Percentiles rank a stretch among this genome's conserved stretches.
Evolutionary conservation across 1,139 yeast species (phyloP).

Genomic region (Pichia sp.): DNA sequence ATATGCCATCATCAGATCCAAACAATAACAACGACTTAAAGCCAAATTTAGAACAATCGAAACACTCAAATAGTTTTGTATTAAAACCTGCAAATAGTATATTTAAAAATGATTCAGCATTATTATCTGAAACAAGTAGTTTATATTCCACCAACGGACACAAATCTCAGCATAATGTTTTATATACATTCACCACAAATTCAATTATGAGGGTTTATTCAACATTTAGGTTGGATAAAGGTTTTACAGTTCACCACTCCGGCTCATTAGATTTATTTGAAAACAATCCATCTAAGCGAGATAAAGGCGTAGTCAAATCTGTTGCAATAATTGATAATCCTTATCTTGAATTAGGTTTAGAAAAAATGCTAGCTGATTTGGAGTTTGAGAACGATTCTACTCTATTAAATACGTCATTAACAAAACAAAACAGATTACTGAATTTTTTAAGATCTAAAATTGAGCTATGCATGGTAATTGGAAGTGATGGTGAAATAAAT

Average conservation of each 20-base stretch:
- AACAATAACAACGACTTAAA: neutral
- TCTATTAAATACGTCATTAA: slow-evolving; percentile 16
- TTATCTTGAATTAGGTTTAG: slow-evolving; percentile 38
- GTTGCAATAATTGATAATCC: slow-evolving; percentile 54
- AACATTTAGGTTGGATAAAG: slow-evolving; percentile 55
- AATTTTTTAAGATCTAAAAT: slow-evolving; percentile 31
- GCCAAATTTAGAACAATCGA: neutral
- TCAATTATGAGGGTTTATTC: slow-evolving; percentile 64
- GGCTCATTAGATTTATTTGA: slow-evolving; percentile 43
- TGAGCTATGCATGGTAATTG: slow-evolving; percentile 54
- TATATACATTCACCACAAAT: slow-evolving; percentile 59
- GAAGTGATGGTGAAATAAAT: slow-evolving; percentile 39
- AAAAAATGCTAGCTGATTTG: slow-evolving; percentile 25
- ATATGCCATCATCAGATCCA: slow-evolving; percentile 1
- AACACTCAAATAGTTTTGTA: neutral
- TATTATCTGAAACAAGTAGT: slow-evolving; percentile 13
- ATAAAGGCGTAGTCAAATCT: slow-evolving; percentile 29
- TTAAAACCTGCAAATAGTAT: slow-evolving; percentile 24
- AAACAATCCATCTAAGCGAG: slow-evolving; percentile 19
- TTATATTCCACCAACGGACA: slow-evolving; percentile 12
- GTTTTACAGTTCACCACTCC: slow-evolving; percentile 55
- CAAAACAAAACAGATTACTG: slow-evolving; percentile 18
- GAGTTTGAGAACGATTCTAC: slow-evolving; percentile 10
- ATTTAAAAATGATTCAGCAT: slow-evolving; percentile 17
- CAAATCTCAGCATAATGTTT: slow-evolving; percentile 33